Conservation (phyloP, 2,329 filamentous ascomycete species). For the Penicillium capsulatum region DNA sequence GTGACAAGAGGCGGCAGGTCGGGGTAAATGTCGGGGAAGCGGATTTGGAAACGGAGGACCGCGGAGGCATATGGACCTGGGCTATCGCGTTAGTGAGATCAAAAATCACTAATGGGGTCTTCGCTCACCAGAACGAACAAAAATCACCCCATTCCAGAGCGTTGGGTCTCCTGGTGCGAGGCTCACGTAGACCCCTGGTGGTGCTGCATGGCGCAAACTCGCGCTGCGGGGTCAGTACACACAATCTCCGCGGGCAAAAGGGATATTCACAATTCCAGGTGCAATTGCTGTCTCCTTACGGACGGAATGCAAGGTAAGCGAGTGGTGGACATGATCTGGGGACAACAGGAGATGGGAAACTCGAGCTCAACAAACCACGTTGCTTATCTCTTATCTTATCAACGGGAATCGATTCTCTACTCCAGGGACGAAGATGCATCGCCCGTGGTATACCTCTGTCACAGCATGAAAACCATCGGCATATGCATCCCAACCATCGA, state of each 20-base stretch:
- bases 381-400: slow-evolving; percentile 11
- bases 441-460: neutral
- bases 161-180: slow-evolving; percentile 75
- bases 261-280: slow-evolving; percentile 68
- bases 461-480: slow-evolving; percentile 4
- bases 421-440: too few species aligned
- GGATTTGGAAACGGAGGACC: slow-evolving; percentile 83
- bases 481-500: neutral
- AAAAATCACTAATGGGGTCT: neutral
- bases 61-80: slow-evolving; percentile 83
- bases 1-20: slow-evolving; percentile 75
- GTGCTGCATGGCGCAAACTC: slow-evolving; percentile 75
- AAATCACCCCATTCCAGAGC: slow-evolving; percentile 86
- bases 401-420: too few species aligned
- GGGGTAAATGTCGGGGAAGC: slow-evolving; percentile 79
- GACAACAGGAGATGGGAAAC: slow-evolving; percentile 1
- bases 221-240: slow-evolving; percentile 51
- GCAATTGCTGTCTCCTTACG: slow-evolving; percentile 69
- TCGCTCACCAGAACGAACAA: slow-evolving; percentile 75
- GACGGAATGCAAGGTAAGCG: slow-evolving; percentile 43
- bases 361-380: slow-evolving; percentile 6
- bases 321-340: slow-evolving; percentile 31
- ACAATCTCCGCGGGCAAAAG: neutral
- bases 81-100: slow-evolving; percentile 7
- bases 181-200: slow-evolving; percentile 80